These are phyloP conservation scores for Juncus inflexus DNA, from an alignment of 176 grass and related monocot species.

Conservation along the genomic window DNA sequence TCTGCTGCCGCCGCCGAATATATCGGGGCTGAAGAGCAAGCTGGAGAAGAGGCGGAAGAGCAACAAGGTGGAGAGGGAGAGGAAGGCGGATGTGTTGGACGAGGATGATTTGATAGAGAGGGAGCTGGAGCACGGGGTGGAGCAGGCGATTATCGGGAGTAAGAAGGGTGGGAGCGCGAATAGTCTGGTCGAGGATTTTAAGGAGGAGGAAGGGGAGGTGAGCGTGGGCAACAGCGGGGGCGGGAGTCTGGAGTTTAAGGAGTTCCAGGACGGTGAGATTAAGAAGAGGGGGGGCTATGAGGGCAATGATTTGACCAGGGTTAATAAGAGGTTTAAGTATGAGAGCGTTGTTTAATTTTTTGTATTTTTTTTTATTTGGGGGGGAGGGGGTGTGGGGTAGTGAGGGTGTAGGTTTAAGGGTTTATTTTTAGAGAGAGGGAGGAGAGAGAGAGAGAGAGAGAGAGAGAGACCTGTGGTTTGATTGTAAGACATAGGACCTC, in stretches of 20 bases:
- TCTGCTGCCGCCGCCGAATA: too few relatives aligned
- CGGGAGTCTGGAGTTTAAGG: too few relatives aligned
- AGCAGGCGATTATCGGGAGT: constrained; percentile 54
- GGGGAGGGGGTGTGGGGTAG: constrained; percentile 11
- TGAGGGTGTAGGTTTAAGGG: constrained; percentile 8
- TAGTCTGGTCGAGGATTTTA: background rate
- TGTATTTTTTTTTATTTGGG: too few relatives aligned
- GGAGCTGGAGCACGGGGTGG: constrained; percentile 78
- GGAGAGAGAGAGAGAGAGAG: constrained; percentile 10
- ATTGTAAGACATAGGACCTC: constrained; percentile 31
- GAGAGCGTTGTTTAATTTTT: constrained; percentile 25
- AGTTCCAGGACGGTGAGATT: too few relatives aligned
- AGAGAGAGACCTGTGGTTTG: constrained; percentile 17
- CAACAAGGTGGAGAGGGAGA: constrained; percentile 35
- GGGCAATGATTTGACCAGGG: constrained; percentile 6
- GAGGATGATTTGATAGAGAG: constrained; percentile 73
- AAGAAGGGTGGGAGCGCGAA: constrained; percentile 39
- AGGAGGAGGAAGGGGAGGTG: constrained; percentile 54
- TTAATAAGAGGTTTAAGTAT: constrained; percentile 25
- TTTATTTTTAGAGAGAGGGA: constrained; percentile 20
- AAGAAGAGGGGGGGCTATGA: background rate
- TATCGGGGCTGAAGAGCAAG: constrained; percentile 38
- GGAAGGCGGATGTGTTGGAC: constrained; percentile 52
- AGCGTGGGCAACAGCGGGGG: constrained; percentile 21
- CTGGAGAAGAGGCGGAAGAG: constrained; percentile 56